phyloP scores from a whole-genome alignment of 73 alveolate species.

The Tetrahymena borealis region DNA sequence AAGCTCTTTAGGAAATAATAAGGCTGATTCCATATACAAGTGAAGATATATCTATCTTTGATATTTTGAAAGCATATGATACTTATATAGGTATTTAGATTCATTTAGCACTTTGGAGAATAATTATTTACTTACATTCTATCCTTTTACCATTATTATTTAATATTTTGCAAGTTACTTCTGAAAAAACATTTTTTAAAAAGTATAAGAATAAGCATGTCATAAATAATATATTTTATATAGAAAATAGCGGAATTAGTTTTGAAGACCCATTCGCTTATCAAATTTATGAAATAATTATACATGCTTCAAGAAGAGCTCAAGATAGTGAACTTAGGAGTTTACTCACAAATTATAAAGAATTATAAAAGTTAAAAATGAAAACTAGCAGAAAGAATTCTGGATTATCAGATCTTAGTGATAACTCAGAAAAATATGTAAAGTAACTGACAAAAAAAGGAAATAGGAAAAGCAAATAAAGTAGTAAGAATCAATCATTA shows the following conservation, averaged over 20 bases:
- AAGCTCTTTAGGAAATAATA: neutral
- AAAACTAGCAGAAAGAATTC: neutral
- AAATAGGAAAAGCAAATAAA: neutral
- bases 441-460: neutral
- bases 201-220: no score
- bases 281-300: neutral
- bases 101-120: neutral
- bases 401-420: neutral
- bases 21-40: neutral
- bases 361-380: neutral
- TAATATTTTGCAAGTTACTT: no score
- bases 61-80: neutral
- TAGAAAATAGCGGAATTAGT: neutral
- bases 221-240: neutral
- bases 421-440: neutral
- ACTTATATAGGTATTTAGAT: constrained; percentile 1
- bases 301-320: neutral
- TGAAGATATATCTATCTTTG: neutral
- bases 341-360: neutral
- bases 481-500: neutral
- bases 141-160: neutral
- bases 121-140: neutral
- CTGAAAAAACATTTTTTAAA: no score
- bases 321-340: neutral
- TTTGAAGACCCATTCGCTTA: neutral